Evolutionary conservation across 1,284 basidiomycete genomes (phyloP).

Genomic region (Entoloma clypeatum): DNA sequence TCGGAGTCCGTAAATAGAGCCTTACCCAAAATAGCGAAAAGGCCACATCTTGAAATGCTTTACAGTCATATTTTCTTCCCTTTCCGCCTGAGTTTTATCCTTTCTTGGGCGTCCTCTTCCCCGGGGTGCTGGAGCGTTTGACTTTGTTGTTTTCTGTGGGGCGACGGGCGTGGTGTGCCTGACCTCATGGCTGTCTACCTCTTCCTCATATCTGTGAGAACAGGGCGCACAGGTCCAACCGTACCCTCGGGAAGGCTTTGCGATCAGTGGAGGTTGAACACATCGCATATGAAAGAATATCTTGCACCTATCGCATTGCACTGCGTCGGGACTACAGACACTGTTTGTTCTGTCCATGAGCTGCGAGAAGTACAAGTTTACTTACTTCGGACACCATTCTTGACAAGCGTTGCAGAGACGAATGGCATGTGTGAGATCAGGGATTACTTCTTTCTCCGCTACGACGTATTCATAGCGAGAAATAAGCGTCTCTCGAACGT

Average conservation of each 20-base stretch:
- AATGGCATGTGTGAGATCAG: constrained; percentile 85
- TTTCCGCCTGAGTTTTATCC: constrained; percentile 61
- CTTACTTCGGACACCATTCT: constrained; percentile 85
- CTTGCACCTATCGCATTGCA: constrained; percentile 93
- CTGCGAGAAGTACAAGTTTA: constrained; percentile 14
- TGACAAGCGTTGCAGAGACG: constrained; percentile 84
- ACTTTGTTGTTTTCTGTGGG: constrained; percentile 49
- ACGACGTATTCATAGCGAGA: constrained; percentile 93
- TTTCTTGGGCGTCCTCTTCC: constrained; percentile 72
- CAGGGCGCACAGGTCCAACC: constrained; percentile 97
- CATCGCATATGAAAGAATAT: constrained; percentile 95
- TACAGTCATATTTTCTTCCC: constrained; percentile 72
- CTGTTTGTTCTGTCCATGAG: constrained; percentile 1
- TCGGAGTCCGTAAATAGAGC: constrained; percentile 4
- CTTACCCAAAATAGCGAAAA: constrained; percentile 94
- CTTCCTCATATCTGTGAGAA: constrained; percentile 82
- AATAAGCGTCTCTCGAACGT: constrained; percentile 74
- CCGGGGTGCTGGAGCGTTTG: constrained; percentile 63
- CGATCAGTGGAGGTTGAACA: constrained; percentile 88
- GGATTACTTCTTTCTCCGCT: constrained; percentile 88
- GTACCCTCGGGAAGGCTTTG: constrained; percentile 95
- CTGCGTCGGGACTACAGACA: constrained; percentile 71
- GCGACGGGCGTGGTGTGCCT: constrained; percentile 48
- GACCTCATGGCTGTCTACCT: constrained; percentile 73
- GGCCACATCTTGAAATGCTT: constrained; percentile 93